Conservation (phyloP, 2,329 filamentous ascomycete species). For the Colletotrichum coccodes region DNA sequence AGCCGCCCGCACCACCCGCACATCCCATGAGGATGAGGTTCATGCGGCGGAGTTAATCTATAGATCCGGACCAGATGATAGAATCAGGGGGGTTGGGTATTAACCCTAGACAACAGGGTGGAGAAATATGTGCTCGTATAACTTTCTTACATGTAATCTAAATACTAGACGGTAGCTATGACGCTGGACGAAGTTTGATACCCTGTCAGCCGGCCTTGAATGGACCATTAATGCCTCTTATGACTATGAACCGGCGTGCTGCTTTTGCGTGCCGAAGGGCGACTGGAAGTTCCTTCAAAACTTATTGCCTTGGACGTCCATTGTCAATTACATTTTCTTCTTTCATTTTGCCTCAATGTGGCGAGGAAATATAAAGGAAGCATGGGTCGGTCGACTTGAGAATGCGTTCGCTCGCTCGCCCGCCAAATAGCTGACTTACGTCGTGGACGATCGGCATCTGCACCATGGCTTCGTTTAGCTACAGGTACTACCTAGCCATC, state of each 20-base stretch:
- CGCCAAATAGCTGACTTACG: too few relatives aligned
- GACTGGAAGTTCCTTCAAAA: too few relatives aligned
- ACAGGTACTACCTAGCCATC: too few relatives aligned
- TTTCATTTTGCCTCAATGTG: too few relatives aligned
- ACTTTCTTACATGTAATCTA: constrained; percentile 30
- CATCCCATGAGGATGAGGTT: constrained; percentile 26
- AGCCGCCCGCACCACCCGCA: neutral
- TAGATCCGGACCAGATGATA: too few relatives aligned
- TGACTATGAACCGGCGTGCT: neutral
- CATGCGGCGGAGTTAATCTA: constrained; percentile 2
- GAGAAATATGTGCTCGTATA: neutral
- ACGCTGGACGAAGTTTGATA: constrained; percentile 31
- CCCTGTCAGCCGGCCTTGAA: constrained; percentile 27
- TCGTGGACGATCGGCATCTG: too few relatives aligned
- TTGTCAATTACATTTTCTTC: too few relatives aligned
- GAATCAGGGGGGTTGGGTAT: neutral
- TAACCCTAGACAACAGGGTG: neutral
- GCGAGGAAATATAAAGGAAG: too few relatives aligned
- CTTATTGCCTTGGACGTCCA: too few relatives aligned
- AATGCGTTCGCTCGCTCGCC: too few relatives aligned
- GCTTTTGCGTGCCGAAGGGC: neutral
- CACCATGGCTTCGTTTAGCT: too few relatives aligned
- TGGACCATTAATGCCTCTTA: constrained; percentile 19
- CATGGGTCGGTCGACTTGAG: too few relatives aligned
- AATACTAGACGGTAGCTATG: constrained; percentile 28